Conservation (phyloP, 306 rosid species). For the Dryas drummondii region DNA sequence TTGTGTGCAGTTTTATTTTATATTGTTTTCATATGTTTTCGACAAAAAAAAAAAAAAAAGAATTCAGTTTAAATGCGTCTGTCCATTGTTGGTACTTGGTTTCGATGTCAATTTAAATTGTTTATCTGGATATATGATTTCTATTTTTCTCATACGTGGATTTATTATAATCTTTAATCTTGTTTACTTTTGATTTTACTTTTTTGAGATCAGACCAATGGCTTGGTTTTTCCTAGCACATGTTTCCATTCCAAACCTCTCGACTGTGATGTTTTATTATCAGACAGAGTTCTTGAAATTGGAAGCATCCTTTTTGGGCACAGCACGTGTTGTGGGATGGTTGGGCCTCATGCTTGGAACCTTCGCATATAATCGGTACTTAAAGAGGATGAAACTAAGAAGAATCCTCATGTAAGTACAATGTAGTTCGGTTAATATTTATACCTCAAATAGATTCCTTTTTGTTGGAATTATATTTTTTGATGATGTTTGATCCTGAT, state of each 20-base stretch:
- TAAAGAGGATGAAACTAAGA: conserved; percentile 67
- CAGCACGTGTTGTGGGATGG: conserved; percentile 73
- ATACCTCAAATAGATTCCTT: background rate
- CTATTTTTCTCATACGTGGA: conserved; percentile 7
- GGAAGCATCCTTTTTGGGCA: conserved; percentile 80
- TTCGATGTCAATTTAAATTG: background rate
- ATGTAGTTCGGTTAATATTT: conserved; percentile 1
- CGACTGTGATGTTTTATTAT: conserved; percentile 75
- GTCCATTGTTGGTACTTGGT: background rate
- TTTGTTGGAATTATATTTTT: background rate
- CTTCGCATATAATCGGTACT: conserved; percentile 54
- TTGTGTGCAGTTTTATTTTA: too few species aligned
- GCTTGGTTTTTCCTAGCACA: conserved; percentile 87
- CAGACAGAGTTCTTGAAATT: conserved; percentile 69
- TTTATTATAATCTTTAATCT: conserved; percentile 18
- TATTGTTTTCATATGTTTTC: too few species aligned
- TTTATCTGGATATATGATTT: background rate
- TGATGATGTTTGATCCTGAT: conserved; percentile 30
- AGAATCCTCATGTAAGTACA: conserved; percentile 69
- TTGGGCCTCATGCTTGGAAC: conserved; percentile 83
- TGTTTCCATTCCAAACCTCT: conserved; percentile 63
- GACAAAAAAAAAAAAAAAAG: too few species aligned
- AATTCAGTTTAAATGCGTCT: background rate
- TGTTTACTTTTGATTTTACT: conserved; percentile 28
- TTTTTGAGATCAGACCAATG: conserved; percentile 64